phyloP scores from a whole-genome alignment of 345 rosid genomes.

The Eutrema yunnanense region DNA sequence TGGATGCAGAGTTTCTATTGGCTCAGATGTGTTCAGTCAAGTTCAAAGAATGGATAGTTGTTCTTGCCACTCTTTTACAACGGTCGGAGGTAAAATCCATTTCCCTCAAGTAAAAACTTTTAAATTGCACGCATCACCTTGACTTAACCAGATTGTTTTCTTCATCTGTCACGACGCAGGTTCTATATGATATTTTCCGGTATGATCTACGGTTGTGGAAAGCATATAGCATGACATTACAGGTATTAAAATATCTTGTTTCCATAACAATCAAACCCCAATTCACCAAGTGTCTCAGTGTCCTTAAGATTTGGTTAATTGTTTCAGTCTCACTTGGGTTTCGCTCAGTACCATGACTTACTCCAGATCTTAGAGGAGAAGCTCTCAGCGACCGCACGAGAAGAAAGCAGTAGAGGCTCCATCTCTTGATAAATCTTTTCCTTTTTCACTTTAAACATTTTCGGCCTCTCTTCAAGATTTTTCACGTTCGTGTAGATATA shows the following conservation, averaged over 20 bases:
- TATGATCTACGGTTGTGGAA: conserved; percentile 74
- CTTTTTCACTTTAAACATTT: neutral
- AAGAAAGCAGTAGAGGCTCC: conserved; percentile 24
- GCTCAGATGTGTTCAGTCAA: conserved; percentile 99
- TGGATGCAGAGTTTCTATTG: conserved; percentile 94
- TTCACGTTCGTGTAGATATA: conserved; percentile 22
- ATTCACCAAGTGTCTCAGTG: neutral
- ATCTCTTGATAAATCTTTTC: neutral
- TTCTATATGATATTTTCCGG: conserved; percentile 80
- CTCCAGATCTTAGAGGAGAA: conserved; percentile 55
- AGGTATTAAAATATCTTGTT: conserved; percentile 35
- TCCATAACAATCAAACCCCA: neutral
- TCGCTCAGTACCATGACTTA: conserved; percentile 69
- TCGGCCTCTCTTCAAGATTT: neutral
- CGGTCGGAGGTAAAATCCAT: conserved; percentile 60
- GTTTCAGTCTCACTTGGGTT: conserved; percentile 55
- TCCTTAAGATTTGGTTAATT: neutral
- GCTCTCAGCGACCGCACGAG: conserved; percentile 40
- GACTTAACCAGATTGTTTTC: neutral
- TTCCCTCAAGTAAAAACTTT: neutral
- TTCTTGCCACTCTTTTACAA: conserved; percentile 87
- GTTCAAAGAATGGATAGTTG: conserved; percentile 99
- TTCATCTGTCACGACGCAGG: conserved; percentile 35
- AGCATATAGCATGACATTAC: conserved; percentile 76
- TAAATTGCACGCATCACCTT: neutral